These are phyloP conservation scores for Taphrina confusa DNA, from an alignment of 1,139 yeast genomes.

Conservation along the genomic window DNA sequence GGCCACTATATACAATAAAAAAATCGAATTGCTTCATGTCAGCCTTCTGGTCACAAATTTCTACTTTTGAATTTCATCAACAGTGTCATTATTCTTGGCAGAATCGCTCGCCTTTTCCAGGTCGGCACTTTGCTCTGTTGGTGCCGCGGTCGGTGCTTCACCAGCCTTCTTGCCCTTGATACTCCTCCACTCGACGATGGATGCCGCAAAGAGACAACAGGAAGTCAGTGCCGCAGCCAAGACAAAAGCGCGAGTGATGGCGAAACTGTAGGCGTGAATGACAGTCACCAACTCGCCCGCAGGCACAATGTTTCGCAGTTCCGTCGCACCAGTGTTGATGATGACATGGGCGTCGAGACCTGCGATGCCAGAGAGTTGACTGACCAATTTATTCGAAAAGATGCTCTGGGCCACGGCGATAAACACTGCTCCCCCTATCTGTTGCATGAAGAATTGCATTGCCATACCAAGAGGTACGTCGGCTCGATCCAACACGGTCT, in stretches of 20 bases:
- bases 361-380: neutral
- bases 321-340: constrained; percentile 1
- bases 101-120: too few species aligned
- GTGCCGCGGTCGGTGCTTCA: too few species aligned
- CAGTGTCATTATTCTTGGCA: too few species aligned
- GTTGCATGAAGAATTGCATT: constrained; percentile 8
- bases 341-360: neutral
- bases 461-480: constrained; percentile 4
- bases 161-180: neutral
- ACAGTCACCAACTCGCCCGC: neutral
- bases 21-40: too few species aligned
- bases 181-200: neutral
- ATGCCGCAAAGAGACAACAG: neutral
- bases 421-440: neutral
- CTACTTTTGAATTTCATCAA: too few species aligned
- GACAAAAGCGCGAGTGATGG: neutral
- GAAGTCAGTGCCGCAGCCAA: neutral
- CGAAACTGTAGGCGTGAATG: neutral
- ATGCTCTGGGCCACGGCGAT: constrained; percentile 2
- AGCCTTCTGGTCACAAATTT: too few species aligned
- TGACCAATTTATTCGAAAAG: neutral
- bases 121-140: too few species aligned
- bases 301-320: neutral
- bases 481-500: neutral
- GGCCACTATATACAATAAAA: too few species aligned